A percentile compares a stretch with the other conserved stretches of the same genome.
Conservation (phyloP, 2,329 filamentous ascomycete species). For the Fusarium pininemorale region DNA sequence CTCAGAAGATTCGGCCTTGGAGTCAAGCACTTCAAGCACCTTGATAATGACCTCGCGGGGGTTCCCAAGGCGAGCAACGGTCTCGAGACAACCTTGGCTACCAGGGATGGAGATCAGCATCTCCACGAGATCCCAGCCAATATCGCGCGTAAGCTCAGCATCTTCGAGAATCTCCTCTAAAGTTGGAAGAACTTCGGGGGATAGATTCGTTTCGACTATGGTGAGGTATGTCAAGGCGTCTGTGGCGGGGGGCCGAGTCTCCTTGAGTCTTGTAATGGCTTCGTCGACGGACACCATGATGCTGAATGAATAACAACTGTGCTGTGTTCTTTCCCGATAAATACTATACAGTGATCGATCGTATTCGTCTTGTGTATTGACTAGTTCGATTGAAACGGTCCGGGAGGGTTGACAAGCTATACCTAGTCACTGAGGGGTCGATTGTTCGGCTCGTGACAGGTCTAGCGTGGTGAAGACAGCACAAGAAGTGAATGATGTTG, state of each 20-base stretch:
- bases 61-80: conserved; percentile 80
- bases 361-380: conserved; percentile 3
- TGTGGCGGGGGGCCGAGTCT: conserved; percentile 61
- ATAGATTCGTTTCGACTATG: conserved; percentile 78
- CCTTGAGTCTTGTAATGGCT: conserved; percentile 56
- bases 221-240: conserved; percentile 82
- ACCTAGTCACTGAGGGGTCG: conserved; percentile 23
- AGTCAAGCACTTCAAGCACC: conserved; percentile 75
- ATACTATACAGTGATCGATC: neutral
- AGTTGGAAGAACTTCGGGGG: conserved; percentile 70
- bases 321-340: neutral
- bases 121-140: conserved; percentile 86
- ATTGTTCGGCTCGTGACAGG: conserved; percentile 2
- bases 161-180: conserved; percentile 76
- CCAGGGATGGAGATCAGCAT: conserved; percentile 74
- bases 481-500: neutral
- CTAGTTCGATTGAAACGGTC: neutral
- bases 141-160: conserved; percentile 74
- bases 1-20: conserved; percentile 52
- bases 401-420: conserved; percentile 2
- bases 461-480: neutral
- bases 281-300: conserved; percentile 50
- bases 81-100: conserved; percentile 76
- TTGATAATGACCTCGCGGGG: conserved; percentile 85
- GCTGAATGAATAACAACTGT: neutral